A percentile compares a stretch with the other conserved stretches of the same genome.
These are phyloP conservation scores for Erysimum cheiranthoides DNA, from an alignment of 345 rosid species.

Conservation along the genomic window DNA sequence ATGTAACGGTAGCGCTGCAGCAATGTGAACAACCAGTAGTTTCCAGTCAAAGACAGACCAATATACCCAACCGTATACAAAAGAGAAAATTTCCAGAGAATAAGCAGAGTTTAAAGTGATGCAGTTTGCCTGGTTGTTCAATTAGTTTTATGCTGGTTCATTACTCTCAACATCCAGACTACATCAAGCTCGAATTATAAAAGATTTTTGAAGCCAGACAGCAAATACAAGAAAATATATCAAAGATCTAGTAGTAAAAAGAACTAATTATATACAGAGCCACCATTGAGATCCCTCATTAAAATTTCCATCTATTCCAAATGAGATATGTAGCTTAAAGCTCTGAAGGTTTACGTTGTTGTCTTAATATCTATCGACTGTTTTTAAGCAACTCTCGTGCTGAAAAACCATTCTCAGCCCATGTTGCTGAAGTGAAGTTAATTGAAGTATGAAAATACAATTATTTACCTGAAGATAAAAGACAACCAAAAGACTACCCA, in stretches of 20 bases:
- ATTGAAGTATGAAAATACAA: slow-evolving; percentile 18
- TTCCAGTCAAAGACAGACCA: slow-evolving; percentile 30
- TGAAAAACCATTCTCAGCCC: slow-evolving; percentile 15
- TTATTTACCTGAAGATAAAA: slow-evolving; percentile 87
- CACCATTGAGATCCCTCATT: background rate
- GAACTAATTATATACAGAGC: background rate
- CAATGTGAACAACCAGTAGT: slow-evolving; percentile 31
- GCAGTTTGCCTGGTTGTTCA: slow-evolving; percentile 1
- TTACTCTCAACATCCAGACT: slow-evolving; percentile 21
- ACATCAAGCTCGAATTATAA: slow-evolving; percentile 2
- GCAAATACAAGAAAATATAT: background rate
- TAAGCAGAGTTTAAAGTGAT: background rate
- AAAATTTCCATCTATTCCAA: background rate
- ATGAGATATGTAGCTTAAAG: slow-evolving; percentile 26
- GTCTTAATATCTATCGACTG: background rate
- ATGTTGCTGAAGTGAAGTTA: slow-evolving; percentile 17
- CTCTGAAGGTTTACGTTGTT: background rate
- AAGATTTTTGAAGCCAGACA: background rate
- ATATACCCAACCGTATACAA: slow-evolving; percentile 10
- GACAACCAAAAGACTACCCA: slow-evolving; percentile 83
- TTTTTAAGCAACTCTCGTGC: slow-evolving; percentile 18
- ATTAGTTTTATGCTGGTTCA: background rate
- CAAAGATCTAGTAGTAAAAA: slow-evolving; percentile 1
- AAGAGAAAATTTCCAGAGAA: background rate
- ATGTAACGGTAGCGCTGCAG: slow-evolving; percentile 88